Evolutionary conservation across 176 grass and related monocot genomes (phyloP), one percentile per base, ranked within the genome.

Genomic region (Rhynchospora tenuis): DNA sequence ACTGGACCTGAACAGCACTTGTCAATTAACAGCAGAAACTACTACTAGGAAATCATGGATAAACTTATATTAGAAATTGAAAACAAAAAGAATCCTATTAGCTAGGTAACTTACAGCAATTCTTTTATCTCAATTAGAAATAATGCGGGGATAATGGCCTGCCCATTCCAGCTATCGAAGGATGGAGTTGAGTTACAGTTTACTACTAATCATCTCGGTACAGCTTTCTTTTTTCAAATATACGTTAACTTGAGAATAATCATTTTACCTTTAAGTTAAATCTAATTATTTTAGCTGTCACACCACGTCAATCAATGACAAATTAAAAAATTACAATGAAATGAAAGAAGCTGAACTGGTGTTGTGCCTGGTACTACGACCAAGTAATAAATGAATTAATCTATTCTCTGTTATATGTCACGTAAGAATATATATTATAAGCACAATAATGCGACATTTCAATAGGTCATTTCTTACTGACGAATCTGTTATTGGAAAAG

Each of bases 401-500:
- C 42, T 20, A 74, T 15, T 26, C 2, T 15, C 50, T 52, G 15
- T 13, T 52, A 51, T 12, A 51, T 38, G 33, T 51, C n/a, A 12
- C 9, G 43, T 73, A 51, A 73, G 47, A 14, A 52, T 38, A 38
- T 4, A 38, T 38, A 75, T 54, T 27, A n/a, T 75, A 75, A 15
- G 20, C 14, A 47, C 45, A 54, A 54, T 54, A 75, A 27, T 54
- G 22, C 3, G 27, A 47, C 42, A 16, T 27, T 28, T 27, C 72
- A 79, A 83, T 85, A 94, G 95, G 95, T 15, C 92, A 98, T 90
- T 98, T 93, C 86, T 87, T 94, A 52, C 87, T 94, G 85, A 94
- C 90, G 59, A 88, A 86, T 80, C 85, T 98, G 65, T 81, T 98
- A 24, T 87, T 98, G 12, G 85, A 92, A 11, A 98, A 98, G 87